phyloP scores from a whole-genome alignment of 768 basidiomycete genomes.

The Termitomyces sp. region DNA sequence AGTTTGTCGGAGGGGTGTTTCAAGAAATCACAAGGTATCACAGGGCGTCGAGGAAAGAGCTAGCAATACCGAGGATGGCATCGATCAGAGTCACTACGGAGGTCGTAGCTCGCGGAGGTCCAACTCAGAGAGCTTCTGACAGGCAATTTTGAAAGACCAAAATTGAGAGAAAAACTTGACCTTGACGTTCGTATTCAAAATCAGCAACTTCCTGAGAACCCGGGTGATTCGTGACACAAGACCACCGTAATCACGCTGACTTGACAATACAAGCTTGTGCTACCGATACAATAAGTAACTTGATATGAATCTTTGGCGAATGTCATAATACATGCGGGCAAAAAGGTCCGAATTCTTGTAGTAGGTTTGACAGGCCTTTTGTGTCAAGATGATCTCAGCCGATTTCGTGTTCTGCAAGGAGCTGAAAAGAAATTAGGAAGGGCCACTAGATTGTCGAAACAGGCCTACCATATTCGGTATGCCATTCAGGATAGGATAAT shows the following conservation, averaged over 20 bases:
- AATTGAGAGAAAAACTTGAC: neutral
- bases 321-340: no score
- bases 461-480: slow-evolving; percentile 93
- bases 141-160: neutral
- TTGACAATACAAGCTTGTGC: no score
- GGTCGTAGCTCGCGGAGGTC: neutral
- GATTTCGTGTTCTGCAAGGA: slow-evolving; percentile 91
- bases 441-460: no score
- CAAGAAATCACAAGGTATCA: neutral
- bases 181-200: neutral
- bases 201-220: no score
- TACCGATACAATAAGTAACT: no score
- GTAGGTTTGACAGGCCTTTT: no score
- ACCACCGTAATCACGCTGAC: neutral
- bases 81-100: neutral
- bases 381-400: slow-evolving; percentile 43
- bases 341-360: no score
- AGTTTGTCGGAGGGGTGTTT: neutral
- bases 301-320: no score
- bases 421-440: slow-evolving; percentile 40
- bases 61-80: neutral
- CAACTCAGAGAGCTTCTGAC: neutral
- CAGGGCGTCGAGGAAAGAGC: neutral
- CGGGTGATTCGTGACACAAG: neutral
- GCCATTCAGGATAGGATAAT: slow-evolving; percentile 87